phyloP scores from a whole-genome alignment of 441 rosid species.

The Croton laevigatus region DNA sequence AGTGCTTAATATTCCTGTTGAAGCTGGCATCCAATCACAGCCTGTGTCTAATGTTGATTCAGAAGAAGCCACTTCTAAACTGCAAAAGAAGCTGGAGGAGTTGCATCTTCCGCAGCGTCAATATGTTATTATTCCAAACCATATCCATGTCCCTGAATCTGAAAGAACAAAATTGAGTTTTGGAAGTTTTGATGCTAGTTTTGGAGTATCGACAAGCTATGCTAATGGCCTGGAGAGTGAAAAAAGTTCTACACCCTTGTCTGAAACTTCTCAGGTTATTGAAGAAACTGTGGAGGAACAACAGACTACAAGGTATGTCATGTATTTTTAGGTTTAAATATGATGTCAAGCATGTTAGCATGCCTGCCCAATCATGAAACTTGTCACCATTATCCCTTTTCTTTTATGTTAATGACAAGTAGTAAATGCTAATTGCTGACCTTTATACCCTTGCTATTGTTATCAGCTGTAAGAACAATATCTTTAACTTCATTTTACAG shows the following conservation, averaged over 20 bases:
- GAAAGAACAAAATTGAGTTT: slow-evolving; percentile 85
- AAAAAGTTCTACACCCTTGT: slow-evolving; percentile 56
- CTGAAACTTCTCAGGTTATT: slow-evolving; percentile 60
- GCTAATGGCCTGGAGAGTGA: slow-evolving; percentile 51
- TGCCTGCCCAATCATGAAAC: background rate
- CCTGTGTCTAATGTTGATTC: slow-evolving; percentile 40
- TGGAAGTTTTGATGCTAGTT: slow-evolving; percentile 91
- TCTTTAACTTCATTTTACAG: background rate
- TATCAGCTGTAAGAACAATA: background rate
- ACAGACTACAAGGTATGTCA: slow-evolving; percentile 53
- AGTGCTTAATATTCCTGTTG: slow-evolving; percentile 40
- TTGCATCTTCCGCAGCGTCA: slow-evolving; percentile 70
- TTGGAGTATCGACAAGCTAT: slow-evolving; percentile 48
- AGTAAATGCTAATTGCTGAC: background rate
- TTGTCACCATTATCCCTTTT: background rate
- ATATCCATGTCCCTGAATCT: slow-evolving; percentile 91
- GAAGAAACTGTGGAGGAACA: slow-evolving; percentile 58
- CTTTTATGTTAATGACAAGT: background rate
- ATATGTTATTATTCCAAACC: slow-evolving; percentile 89
- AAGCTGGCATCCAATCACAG: slow-evolving; percentile 38
- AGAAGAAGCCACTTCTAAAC: slow-evolving; percentile 59
- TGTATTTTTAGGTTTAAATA: slow-evolving; percentile 12
- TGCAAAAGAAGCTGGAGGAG: slow-evolving; percentile 75
- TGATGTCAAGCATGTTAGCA: background rate
- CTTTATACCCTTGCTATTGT: background rate